These are phyloP conservation scores for Penicillium sp. DNA, from an alignment of 2,329 filamentous ascomycete species.

Conservation along the genomic window DNA sequence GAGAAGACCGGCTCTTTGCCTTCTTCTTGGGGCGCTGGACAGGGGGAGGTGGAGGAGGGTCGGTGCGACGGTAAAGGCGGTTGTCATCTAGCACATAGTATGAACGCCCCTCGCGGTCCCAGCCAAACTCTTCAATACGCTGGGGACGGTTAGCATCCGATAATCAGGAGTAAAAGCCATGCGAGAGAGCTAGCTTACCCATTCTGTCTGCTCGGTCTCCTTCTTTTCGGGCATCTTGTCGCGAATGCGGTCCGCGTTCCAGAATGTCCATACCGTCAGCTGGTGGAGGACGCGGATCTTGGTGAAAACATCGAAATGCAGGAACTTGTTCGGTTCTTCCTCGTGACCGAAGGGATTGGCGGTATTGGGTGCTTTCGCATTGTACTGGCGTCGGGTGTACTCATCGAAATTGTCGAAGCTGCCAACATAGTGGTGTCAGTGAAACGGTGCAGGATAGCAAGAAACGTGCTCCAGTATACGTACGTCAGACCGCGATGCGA, in stretches of 20 bases:
- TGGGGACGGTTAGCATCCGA: conserved; percentile 25
- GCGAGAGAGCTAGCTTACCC: conserved; percentile 60
- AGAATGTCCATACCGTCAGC: conserved; percentile 83
- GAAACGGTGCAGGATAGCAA: background rate
- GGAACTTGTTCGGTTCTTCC: conserved; percentile 70
- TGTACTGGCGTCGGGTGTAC: conserved; percentile 84
- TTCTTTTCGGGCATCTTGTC: conserved; percentile 81
- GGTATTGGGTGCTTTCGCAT: conserved; percentile 68
- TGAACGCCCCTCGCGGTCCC: conserved; percentile 79
- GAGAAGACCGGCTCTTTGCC: conserved; percentile 64
- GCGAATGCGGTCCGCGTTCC: conserved; percentile 80
- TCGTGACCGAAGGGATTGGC: conserved; percentile 82
- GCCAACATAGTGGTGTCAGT: conserved; percentile 11
- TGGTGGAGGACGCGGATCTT: conserved; percentile 81
- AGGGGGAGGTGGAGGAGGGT: conserved; percentile 61
- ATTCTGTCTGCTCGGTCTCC: conserved; percentile 75
- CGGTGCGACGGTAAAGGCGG: conserved; percentile 82
- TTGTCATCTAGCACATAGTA: conserved; percentile 95
- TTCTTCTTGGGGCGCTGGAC: conserved; percentile 57
- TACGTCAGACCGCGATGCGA: conserved; percentile 91
- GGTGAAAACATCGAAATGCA: conserved; percentile 75
- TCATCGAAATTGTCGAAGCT: conserved; percentile 89
- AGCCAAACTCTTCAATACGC: conserved; percentile 59
- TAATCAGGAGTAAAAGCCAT: background rate
- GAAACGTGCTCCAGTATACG: conserved; percentile 35